These are phyloP conservation scores for Peronosclerospora sorghi DNA, from an alignment of 352 stramenopile species.

Conservation along the genomic window DNA sequence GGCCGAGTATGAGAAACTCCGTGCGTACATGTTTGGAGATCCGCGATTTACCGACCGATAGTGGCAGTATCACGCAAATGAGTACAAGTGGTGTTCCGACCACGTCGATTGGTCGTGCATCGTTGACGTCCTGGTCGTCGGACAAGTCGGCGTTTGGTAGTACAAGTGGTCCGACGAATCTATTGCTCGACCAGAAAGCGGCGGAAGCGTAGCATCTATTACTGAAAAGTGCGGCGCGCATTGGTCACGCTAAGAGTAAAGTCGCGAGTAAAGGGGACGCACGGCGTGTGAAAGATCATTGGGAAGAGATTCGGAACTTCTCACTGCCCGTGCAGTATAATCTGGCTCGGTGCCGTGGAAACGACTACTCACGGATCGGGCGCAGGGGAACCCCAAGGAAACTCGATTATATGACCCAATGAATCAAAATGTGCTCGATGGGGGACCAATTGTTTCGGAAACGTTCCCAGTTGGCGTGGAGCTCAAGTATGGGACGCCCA, in stretches of 20 bases:
- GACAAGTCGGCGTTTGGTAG: slow-evolving; percentile 33
- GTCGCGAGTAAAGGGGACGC: slow-evolving; percentile 63
- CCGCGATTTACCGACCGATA: slow-evolving; percentile 65
- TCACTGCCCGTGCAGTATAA: slow-evolving; percentile 73
- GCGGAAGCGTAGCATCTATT: slow-evolving; percentile 55
- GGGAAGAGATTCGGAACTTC: slow-evolving; percentile 83
- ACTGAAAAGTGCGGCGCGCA: slow-evolving; percentile 56
- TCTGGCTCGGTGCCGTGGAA: slow-evolving; percentile 78
- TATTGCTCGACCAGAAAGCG: slow-evolving; percentile 41
- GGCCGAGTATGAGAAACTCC: slow-evolving; percentile 74
- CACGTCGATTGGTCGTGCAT: slow-evolving; percentile 9
- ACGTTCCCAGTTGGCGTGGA: slow-evolving; percentile 82
- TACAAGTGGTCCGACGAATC: slow-evolving; percentile 17
- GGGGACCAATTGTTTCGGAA: slow-evolving; percentile 73
- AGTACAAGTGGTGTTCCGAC: slow-evolving; percentile 3
- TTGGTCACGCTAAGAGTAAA: slow-evolving; percentile 57
- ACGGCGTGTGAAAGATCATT: slow-evolving; percentile 78
- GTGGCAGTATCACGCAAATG: slow-evolving; percentile 32
- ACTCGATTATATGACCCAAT: slow-evolving; percentile 84
- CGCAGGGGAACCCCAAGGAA: slow-evolving; percentile 84
- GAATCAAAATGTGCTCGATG: slow-evolving; percentile 84
- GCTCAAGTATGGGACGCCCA: slow-evolving; percentile 82
- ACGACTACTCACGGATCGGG: slow-evolving; percentile 75
- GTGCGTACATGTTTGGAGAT: slow-evolving; percentile 69
- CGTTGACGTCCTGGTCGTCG: slow-evolving; percentile 23